Evolutionary conservation across 1,284 basidiomycete genomes (phyloP).

Genomic region (Wallemia ichthyophaga): DNA sequence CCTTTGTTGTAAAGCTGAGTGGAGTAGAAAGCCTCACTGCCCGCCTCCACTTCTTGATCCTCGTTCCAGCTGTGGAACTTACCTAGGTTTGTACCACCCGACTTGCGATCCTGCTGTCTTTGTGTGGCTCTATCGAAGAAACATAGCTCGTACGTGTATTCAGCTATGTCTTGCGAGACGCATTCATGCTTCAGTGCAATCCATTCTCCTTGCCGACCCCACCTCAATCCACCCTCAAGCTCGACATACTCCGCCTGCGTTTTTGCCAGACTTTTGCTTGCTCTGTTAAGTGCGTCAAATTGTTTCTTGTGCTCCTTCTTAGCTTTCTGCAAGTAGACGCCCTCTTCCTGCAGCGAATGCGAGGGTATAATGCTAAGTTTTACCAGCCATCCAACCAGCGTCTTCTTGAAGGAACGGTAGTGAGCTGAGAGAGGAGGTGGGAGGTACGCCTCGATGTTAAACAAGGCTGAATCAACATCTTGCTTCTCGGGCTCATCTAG

Average conservation of each 20-base stretch:
- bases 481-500: background rate
- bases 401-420: conserved; percentile 39
- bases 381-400: conserved; percentile 31
- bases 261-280: conserved; percentile 21
- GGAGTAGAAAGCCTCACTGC: conserved; percentile 40
- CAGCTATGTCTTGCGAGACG: conserved; percentile 51
- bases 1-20: conserved; percentile 57
- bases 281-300: conserved; percentile 9
- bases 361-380: conserved; percentile 29
- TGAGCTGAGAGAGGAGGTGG: conserved; percentile 49
- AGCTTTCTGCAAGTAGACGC: conserved; percentile 8
- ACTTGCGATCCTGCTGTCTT: conserved; percentile 18
- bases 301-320: conserved; percentile 13
- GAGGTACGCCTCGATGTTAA: conserved; percentile 51
- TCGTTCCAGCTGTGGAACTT: conserved; percentile 47
- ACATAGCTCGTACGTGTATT: conserved; percentile 92
- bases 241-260: conserved; percentile 22
- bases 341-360: conserved; percentile 8
- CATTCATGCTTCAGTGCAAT: conserved; percentile 50
- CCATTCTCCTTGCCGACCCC: conserved; percentile 68
- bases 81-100: conserved; percentile 38
- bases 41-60: conserved; percentile 24
- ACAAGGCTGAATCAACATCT: conserved; percentile 24
- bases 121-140: conserved; percentile 66
- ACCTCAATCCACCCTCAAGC: conserved; percentile 32